Evolutionary conservation across 1,284 basidiomycete species (phyloP), one percentile per base, ranked within the genome.

Genomic region (Microbotryum saponariae): DNA sequence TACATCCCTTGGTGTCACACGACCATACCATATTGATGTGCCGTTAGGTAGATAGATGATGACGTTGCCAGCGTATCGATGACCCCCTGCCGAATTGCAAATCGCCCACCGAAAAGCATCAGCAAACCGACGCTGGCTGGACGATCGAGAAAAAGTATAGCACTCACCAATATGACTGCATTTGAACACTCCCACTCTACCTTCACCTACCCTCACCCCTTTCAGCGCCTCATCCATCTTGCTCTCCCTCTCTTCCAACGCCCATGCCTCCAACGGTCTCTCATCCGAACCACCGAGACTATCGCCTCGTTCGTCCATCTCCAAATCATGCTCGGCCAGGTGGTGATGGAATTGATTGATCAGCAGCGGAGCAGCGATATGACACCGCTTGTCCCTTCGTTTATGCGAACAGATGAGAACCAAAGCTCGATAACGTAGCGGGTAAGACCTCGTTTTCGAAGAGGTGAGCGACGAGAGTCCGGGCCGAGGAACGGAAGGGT

Each of bases 21-120:
- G 85, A n/a, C 92, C 93, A 72, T 96, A 96, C 84, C 91, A 93
- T 27, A 94, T 81, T 50, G 85, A 84, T 29, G 85, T 81, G 20
- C 91, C 91, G 60, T 85, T 83, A 0, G 92, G 91, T 62, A 86
- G 87, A 75, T 89, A 86, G 71, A 94, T 88, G 62, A 93, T 85
- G 71, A 90, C 87, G 72, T 94, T 93, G 29, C 93, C 93, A 21
- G 89, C 86, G 74, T 86, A 96, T 68, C 86, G 86, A 78, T 96
- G 92, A 2, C 91, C 91, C 52, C 91, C 91, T 23, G 31, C 25
- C 20, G 7, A 56, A 44, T 29, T 33, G 6, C 20, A 27, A 3
- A 18, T 25, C 57, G 18, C 54, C 37, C 8, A 20, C 5, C 9
- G 37, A 12, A 42, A 42, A 42, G 37, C 37, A 42, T 42, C 37